Evolutionary conservation across 306 rosid species (phyloP).

Genomic region (Astragalus membranaceus): DNA sequence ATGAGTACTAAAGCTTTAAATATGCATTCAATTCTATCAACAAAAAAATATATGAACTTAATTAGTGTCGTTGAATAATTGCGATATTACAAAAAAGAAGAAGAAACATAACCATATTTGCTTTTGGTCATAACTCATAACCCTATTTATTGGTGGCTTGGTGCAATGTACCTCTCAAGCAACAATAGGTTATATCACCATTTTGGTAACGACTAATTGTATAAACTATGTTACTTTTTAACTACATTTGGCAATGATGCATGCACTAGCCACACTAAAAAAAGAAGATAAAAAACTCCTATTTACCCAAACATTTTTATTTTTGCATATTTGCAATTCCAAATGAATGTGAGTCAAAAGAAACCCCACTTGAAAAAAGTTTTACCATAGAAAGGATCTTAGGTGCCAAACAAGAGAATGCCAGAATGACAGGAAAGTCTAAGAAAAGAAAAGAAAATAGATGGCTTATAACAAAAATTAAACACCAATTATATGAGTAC

Average conservation of each 20-base stretch:
- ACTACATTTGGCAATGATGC: constrained; percentile 3
- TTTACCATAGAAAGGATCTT: background rate
- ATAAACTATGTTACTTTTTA: background rate
- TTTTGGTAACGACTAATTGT: background rate
- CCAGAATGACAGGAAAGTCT: background rate
- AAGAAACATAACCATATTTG: no score
- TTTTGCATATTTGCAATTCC: background rate
- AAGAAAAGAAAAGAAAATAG: constrained; percentile 10
- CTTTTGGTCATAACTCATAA: background rate
- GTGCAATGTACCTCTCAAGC: constrained; percentile 22
- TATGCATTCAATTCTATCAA: no score
- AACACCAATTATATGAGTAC: no score
- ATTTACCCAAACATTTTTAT: no score
- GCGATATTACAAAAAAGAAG: no score
- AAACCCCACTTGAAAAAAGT: background rate
- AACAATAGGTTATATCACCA: background rate
- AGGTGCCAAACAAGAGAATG: background rate
- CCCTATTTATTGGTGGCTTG: background rate
- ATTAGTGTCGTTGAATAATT: no score
- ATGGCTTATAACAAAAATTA: background rate
- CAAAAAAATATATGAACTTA: no score
- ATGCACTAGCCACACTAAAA: background rate
- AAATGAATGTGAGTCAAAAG: constrained; percentile 6
- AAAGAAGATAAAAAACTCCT: background rate
- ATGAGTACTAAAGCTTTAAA: no score